Evolutionary conservation across 192 early-diverging fungal genomes (phyloP), one percentile per base, ranked within the genome.

Genomic region (Backusella mclennaniae): DNA sequence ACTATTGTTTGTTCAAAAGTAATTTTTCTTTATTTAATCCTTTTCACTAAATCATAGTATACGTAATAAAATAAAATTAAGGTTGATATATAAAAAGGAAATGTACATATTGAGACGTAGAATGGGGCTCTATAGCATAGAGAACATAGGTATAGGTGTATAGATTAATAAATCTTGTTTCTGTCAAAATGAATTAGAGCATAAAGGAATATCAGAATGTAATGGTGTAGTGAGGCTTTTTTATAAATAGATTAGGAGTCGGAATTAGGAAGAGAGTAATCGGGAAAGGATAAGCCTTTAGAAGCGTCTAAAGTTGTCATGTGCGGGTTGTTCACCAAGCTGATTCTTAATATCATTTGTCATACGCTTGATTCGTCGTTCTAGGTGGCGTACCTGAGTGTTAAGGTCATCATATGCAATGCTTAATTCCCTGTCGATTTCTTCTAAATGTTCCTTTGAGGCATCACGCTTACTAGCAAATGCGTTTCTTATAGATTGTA

Each of bases 361-460:
- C 38, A 79, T 33, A 5, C 69, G 73, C 29, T 79, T 79, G 33
- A 79, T 66, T 41, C 39, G 38, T 17, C 78, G 71, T 75, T 79
- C 78, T 33, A 79, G 44, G 33, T 73, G 74, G n/a, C 78, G 78
- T 49, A 79, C 67, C 33, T 79, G 78, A 26, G 74, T 46, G 31
- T 70, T 74, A 11, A 79, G 44, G 66, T 79, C 78, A 44, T 79
- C 78, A 67, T 79, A 76, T 0, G 78, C 78, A 66, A 74, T 75
- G 39, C 78, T 75, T 36, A 79, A 67, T 46, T 79, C 78, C n/a
- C 78, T 74, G 38, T 79, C 74, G 14, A 79, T 52, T 21, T 79
- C 78, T 56, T 75, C 74, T n/a, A 79, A 49, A 19, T 79, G 71
- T 72, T 75, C 66, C 23, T 76, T 74, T 23, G 42, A 67, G 21